Percentiles rank a stretch among this genome's conserved stretches.
Conservation (phyloP, 2,329 filamentous ascomycete species). For the Curvularia sp. region DNA sequence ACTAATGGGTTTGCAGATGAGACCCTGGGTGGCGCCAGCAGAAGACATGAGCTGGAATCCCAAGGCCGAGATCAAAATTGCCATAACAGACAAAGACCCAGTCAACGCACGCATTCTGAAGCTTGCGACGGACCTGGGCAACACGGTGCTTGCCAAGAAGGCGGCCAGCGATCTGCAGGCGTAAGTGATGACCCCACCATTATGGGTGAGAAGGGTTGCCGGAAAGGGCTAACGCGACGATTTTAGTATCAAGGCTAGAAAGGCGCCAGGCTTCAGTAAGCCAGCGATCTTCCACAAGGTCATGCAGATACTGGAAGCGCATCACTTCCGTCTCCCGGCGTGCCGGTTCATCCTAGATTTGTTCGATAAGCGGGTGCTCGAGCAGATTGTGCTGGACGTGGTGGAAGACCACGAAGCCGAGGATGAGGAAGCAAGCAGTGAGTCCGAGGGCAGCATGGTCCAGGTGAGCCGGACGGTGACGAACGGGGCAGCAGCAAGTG, state of each 20-base stretch:
- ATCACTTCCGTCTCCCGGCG: conserved; percentile 86
- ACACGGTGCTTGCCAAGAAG: conserved; percentile 90
- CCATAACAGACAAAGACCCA: conserved; percentile 66
- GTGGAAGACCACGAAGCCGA: conserved; percentile 57
- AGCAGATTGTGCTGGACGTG: conserved; percentile 82
- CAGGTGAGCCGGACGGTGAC: conserved; percentile 26
- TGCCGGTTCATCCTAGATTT: conserved; percentile 91
- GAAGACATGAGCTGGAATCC: conserved; percentile 43
- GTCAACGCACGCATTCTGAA: conserved; percentile 78
- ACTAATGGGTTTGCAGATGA: conserved; percentile 44
- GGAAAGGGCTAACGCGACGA: conserved; percentile 22
- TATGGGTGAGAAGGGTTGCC: neutral
- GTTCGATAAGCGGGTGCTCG: conserved; percentile 88
- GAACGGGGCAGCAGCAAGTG: conserved; percentile 24
- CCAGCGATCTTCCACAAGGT: conserved; percentile 82
- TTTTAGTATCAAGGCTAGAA: conserved; percentile 74
- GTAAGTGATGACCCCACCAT: conserved; percentile 48
- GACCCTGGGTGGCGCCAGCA: conserved; percentile 46
- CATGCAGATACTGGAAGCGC: conserved; percentile 82
- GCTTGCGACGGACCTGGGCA: conserved; percentile 85
- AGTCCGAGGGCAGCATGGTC: conserved; percentile 42
- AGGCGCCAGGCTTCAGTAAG: conserved; percentile 76
- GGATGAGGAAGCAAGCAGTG: conserved; percentile 43
- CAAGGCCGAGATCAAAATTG: conserved; percentile 58
- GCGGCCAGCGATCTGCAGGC: conserved; percentile 78